These are phyloP conservation scores for Colletotrichum neosansevieriae DNA, from an alignment of 2,329 filamentous ascomycete genomes.

Conservation along the genomic window DNA sequence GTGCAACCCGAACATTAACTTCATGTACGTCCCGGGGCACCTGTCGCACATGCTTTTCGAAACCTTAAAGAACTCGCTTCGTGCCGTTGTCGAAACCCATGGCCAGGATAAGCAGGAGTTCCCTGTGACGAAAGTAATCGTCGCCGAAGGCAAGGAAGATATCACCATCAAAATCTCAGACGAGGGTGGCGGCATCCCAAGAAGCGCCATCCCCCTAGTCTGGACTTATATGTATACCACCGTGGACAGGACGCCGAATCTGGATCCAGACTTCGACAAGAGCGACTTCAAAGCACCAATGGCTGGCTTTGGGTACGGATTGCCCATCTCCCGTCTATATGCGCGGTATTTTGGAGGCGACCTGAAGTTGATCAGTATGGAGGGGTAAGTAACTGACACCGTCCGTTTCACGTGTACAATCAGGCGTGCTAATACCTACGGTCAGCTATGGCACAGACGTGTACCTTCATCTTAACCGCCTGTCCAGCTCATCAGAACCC, in stretches of 20 bases:
- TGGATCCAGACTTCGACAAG: slow-evolving; percentile 98
- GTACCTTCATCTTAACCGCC: slow-evolving; percentile 95
- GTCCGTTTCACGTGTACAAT: not conserved
- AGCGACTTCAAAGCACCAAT: slow-evolving; percentile 99
- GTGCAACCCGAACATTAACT: slow-evolving; percentile 92
- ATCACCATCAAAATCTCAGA: slow-evolving; percentile 99
- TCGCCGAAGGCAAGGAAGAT: slow-evolving; percentile 97
- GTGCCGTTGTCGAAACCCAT: slow-evolving; percentile 95
- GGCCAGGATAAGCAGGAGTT: slow-evolving; percentile 96
- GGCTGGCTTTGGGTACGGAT: slow-evolving; percentile 98
- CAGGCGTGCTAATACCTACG: slow-evolving; percentile 31
- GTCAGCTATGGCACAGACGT: slow-evolving; percentile 95
- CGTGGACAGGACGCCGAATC: slow-evolving; percentile 91
- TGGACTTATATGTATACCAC: slow-evolving; percentile 99
- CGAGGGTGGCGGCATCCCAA: slow-evolving; percentile 94
- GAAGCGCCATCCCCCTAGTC: slow-evolving; percentile 94
- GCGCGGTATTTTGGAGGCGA: slow-evolving; percentile 98
- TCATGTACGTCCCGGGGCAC: slow-evolving; percentile 99
- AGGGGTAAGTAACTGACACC: slow-evolving; percentile 76
- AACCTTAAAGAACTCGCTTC: slow-evolving; percentile 97
- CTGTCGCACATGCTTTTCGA: slow-evolving; percentile 99
- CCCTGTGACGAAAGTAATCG: slow-evolving; percentile 95
- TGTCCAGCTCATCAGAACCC: slow-evolving; percentile 95
- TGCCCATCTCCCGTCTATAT: slow-evolving; percentile 94
- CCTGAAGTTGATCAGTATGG: slow-evolving; percentile 98